Conservation (phyloP, 768 basidiomycete species). For the Kwoniella europaea region DNA sequence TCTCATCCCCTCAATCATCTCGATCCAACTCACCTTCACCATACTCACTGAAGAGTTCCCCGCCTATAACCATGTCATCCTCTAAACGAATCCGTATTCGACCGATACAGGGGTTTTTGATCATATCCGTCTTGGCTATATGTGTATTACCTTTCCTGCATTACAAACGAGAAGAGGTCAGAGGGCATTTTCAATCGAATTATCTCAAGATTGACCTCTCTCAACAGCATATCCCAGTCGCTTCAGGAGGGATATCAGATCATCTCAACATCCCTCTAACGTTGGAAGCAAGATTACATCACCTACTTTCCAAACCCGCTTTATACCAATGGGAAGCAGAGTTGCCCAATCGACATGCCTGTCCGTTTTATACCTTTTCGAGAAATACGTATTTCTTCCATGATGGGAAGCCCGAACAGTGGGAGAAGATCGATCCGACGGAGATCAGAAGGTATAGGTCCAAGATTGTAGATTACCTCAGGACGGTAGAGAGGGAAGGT, state of each 20-base stretch:
- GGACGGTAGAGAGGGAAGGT: conserved; percentile 45
- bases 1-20: conserved; percentile 4
- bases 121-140: conserved; percentile 28
- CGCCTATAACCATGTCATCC: conserved; percentile 7
- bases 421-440: conserved; percentile 39
- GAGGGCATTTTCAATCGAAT: conserved; percentile 11
- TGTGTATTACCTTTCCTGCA: conserved; percentile 21
- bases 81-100: conserved; percentile 18
- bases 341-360: conserved; percentile 39
- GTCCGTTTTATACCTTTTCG: conserved; percentile 51
- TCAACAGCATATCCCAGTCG: conserved; percentile 24
- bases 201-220: conserved; percentile 16
- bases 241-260: conserved; percentile 33
- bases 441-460: conserved; percentile 47
- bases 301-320: conserved; percentile 43
- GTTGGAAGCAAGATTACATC: conserved; percentile 39
- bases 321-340: conserved; percentile 51
- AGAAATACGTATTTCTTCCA: conserved; percentile 54
- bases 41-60: conserved; percentile 14
- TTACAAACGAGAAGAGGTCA: conserved; percentile 19
- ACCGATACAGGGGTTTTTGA: conserved; percentile 26
- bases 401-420: conserved; percentile 49
- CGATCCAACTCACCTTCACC: conserved; percentile 3
- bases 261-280: conserved; percentile 37
- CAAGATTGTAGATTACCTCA: conserved; percentile 48